These are phyloP conservation scores for Petasospora rhodanensis DNA, from an alignment of 1,139 yeast genomes.

Conservation along the genomic window DNA sequence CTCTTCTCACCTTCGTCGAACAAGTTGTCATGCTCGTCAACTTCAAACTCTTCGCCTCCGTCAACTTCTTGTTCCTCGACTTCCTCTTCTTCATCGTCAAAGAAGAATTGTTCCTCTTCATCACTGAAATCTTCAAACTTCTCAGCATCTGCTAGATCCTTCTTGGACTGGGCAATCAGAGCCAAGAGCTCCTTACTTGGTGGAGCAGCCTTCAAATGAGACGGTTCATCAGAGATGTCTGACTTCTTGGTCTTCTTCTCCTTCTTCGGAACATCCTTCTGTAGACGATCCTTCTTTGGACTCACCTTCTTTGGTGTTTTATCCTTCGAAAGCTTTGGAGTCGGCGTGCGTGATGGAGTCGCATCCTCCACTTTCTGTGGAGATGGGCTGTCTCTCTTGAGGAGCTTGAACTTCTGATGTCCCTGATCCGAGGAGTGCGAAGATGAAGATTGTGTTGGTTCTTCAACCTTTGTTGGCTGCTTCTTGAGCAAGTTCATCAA, in stretches of 20 bases:
- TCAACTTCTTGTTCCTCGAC: conserved; percentile 5
- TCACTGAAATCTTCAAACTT: conserved; percentile 21
- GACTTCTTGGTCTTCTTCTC: conserved; percentile 1
- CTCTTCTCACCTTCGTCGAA: conserved; percentile 3
- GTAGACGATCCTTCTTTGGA: background rate
- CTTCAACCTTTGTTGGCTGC: conserved; percentile 1
- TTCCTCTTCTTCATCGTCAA: conserved; percentile 12
- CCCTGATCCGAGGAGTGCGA: too few relatives aligned
- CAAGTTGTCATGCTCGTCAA: conserved; percentile 7
- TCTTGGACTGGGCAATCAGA: conserved; percentile 17
- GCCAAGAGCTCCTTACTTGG: conserved; percentile 21
- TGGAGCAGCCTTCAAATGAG: conserved; percentile 6
- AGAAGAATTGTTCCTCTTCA: too few relatives aligned
- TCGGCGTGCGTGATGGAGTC: background rate
- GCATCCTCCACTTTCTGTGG: too few relatives aligned
- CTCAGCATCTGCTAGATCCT: conserved; percentile 14
- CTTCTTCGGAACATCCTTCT: too few relatives aligned
- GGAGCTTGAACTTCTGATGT: conserved; percentile 21
- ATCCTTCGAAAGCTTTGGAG: conserved; percentile 1
- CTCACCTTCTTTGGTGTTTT: conserved; percentile 1
- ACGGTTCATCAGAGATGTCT: background rate
- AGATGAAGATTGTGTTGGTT: too few relatives aligned
- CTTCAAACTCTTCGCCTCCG: conserved; percentile 6
- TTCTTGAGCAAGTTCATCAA: conserved; percentile 7
- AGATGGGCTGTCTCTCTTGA: conserved; percentile 14